Percentiles rank a stretch among this genome's conserved stretches.
Conservation (phyloP, 2,329 filamentous ascomycete genomes). For the Pyrenophora graminea region DNA sequence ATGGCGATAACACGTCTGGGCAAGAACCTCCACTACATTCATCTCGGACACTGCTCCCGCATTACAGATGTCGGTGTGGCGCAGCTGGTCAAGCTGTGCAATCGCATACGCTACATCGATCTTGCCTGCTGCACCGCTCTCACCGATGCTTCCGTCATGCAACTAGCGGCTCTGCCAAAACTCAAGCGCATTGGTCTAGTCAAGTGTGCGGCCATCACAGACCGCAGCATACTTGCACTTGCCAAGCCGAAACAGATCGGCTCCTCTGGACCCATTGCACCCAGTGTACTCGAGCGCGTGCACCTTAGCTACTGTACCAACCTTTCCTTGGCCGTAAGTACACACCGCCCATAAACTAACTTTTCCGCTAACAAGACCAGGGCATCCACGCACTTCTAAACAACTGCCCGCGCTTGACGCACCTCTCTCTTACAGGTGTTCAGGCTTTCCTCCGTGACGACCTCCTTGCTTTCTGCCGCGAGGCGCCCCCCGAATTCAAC, state of each 20-base stretch:
- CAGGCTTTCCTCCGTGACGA: constrained; percentile 86
- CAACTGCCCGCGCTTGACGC: constrained; percentile 87
- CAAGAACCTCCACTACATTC: constrained; percentile 96
- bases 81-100: constrained; percentile 81
- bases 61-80: constrained; percentile 90
- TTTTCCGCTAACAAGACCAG: constrained; percentile 52
- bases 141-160: constrained; percentile 83
- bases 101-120: constrained; percentile 95
- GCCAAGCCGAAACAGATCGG: constrained; percentile 66
- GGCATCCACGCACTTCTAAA: constrained; percentile 89
- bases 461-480: constrained; percentile 81
- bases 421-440: constrained; percentile 92
- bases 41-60: constrained; percentile 88
- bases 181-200: constrained; percentile 92
- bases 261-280: constrained; percentile 60
- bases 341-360: background rate
- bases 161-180: constrained; percentile 85
- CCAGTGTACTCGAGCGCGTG: constrained; percentile 81
- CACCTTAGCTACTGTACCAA: constrained; percentile 94
- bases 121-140: constrained; percentile 90
- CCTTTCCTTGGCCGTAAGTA: constrained; percentile 74
- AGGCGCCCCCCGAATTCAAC: constrained; percentile 90
- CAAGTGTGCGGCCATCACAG: constrained; percentile 89
- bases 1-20: constrained; percentile 84
- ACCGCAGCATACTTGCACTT: constrained; percentile 83